Conservation (phyloP, 2,329 filamentous ascomycete genomes). For the Phoma sp. region DNA sequence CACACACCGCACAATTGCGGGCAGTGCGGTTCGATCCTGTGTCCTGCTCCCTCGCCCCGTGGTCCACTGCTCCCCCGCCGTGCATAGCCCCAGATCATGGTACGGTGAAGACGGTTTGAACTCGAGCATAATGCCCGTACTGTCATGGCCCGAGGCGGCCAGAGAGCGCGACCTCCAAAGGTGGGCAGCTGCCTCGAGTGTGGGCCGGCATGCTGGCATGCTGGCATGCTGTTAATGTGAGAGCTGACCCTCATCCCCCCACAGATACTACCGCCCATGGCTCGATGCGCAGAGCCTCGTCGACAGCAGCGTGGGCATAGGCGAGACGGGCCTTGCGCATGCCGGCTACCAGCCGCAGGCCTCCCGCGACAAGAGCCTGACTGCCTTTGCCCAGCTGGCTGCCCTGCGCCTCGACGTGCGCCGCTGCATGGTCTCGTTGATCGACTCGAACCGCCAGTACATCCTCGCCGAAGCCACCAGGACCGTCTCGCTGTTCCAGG, state of each 20-base stretch:
- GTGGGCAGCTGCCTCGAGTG: too few relatives aligned
- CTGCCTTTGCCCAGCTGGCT: slow-evolving; percentile 48
- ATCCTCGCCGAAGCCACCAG: slow-evolving; percentile 51
- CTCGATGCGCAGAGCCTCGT: slow-evolving; percentile 45
- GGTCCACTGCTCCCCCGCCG: not conserved
- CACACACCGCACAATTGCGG: slow-evolving; percentile 12
- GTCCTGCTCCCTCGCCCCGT: slow-evolving; percentile 3
- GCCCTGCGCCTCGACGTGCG: slow-evolving; percentile 43
- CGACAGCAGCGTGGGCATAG: slow-evolving; percentile 30
- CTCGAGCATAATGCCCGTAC: slow-evolving; percentile 23
- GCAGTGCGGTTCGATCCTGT: not conserved
- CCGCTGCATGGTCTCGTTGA: slow-evolving; percentile 47
- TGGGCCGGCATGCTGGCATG: not conserved
- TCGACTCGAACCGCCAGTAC: slow-evolving; percentile 48
- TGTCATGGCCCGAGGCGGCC: slow-evolving; percentile 30
- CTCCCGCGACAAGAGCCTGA: slow-evolving; percentile 41
- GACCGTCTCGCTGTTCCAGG: slow-evolving; percentile 42
- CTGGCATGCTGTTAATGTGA: slow-evolving; percentile 1
- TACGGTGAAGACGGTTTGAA: slow-evolving; percentile 14
- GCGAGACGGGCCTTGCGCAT: slow-evolving; percentile 36
- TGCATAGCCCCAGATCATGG: slow-evolving; percentile 16
- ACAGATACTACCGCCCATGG: slow-evolving; percentile 47
- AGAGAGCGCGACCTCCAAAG: slow-evolving; percentile 42
- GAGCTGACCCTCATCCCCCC: not conserved
- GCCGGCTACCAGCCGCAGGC: slow-evolving; percentile 29